Conservation (phyloP, 345 rosid genomes). For the Euclidium syriacum region DNA sequence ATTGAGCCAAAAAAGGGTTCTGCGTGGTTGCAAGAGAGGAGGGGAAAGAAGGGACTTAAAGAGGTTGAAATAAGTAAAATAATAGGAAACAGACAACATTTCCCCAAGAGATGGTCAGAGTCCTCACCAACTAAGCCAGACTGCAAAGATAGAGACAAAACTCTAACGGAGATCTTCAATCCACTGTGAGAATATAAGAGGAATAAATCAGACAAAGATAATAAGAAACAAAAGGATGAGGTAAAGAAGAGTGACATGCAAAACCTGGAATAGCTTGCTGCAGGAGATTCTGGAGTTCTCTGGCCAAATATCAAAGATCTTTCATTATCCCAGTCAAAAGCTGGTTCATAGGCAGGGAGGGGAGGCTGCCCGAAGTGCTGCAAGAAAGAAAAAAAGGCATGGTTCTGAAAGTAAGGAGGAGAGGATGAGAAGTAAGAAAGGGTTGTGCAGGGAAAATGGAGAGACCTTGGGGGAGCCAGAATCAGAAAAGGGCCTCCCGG, state of each 20-base stretch:
- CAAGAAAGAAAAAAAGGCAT: conserved; percentile 6
- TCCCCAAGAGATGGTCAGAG: background rate
- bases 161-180: conserved; percentile 91
- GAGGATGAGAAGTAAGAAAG: background rate
- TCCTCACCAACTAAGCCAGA: conserved; percentile 86
- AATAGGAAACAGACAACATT: conserved; percentile 3
- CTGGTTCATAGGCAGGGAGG: conserved; percentile 98
- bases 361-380: conserved; percentile 95
- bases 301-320: conserved; percentile 87
- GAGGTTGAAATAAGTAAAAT: conserved; percentile 8
- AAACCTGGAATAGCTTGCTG: conserved; percentile 65
- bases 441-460: background rate
- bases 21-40: conserved; percentile 35
- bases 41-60: conserved; percentile 25
- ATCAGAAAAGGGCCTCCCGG: conserved; percentile 72
- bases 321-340: conserved; percentile 98
- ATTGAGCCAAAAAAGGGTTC: conserved; percentile 97
- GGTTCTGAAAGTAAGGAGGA: background rate
- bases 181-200: conserved; percentile 48
- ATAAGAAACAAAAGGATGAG: background rate
- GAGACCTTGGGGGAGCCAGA: conserved; percentile 45
- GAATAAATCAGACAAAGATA: background rate
- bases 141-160: conserved; percentile 77
- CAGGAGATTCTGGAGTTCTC: conserved; percentile 77
- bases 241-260: background rate